Conservation (phyloP, 768 basidiomycete genomes). For the Naganishia randhawae region DNA sequence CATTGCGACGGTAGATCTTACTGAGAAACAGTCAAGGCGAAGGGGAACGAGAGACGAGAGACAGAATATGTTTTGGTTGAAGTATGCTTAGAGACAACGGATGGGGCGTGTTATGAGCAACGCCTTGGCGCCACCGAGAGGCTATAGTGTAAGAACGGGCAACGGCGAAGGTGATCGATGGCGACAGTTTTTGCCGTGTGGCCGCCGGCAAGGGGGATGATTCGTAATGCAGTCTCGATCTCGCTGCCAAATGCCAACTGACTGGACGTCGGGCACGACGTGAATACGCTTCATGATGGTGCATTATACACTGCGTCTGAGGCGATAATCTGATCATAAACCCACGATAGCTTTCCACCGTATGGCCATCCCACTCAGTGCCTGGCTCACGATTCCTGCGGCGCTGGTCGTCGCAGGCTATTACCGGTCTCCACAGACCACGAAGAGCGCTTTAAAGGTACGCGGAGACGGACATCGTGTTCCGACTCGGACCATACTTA, state of each 20-base stretch:
- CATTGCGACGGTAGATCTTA: background rate
- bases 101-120: no score
- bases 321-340: no score
- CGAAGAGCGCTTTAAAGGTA: constrained; percentile 14
- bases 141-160: background rate
- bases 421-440: constrained; percentile 4
- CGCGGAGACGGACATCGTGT: background rate
- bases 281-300: no score
- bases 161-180: constrained; percentile 5
- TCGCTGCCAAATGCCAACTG: background rate
- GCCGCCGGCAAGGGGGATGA: no score
- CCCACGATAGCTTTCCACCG: background rate
- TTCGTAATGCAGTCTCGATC: background rate
- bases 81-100: no score
- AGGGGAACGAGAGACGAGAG: background rate
- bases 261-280: background rate
- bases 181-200: constrained; percentile 9
- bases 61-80: background rate
- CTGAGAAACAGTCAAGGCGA: background rate
- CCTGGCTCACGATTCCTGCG: constrained; percentile 5
- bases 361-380: background rate
- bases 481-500: background rate
- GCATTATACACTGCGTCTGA: no score
- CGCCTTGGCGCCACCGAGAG: no score
- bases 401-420: constrained; percentile 16